Conservation (phyloP, 495 filamentous ascomycete species). For the Tuber melanosporum region DNA sequence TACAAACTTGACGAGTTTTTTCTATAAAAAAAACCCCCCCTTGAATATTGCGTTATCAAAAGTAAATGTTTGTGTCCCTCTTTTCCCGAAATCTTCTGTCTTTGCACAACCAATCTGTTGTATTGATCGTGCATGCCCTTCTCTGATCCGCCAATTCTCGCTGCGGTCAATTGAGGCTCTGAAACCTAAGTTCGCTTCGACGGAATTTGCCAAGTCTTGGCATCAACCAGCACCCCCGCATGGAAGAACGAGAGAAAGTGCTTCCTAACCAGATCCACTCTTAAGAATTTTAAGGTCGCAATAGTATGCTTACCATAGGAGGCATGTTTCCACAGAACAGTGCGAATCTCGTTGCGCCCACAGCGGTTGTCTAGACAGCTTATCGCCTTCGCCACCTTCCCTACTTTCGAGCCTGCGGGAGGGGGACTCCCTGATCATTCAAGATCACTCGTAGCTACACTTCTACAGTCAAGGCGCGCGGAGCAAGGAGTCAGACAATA, state of each 20-base stretch:
- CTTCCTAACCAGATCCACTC: neutral
- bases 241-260: neutral
- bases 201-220: slow-evolving; percentile 5
- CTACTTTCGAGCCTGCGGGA: neutral
- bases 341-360: neutral
- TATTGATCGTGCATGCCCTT: slow-evolving; percentile 4
- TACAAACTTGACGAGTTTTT: neutral
- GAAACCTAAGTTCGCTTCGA: neutral
- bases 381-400: neutral
- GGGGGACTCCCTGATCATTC: neutral
- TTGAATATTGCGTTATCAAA: neutral
- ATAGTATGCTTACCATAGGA: neutral
- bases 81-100: neutral
- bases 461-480: neutral
- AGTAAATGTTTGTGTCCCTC: neutral
- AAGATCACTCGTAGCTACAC: neutral
- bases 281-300: neutral
- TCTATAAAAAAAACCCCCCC: neutral
- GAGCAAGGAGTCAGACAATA: neutral
- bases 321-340: neutral
- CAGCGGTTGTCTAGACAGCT: neutral
- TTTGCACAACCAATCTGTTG: neutral
- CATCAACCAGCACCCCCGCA: neutral
- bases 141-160: slow-evolving; percentile 3
- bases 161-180: neutral